These are phyloP conservation scores for Bonia amplexicaulis DNA, from an alignment of 176 grass and related monocot genomes.

Conservation along the genomic window DNA sequence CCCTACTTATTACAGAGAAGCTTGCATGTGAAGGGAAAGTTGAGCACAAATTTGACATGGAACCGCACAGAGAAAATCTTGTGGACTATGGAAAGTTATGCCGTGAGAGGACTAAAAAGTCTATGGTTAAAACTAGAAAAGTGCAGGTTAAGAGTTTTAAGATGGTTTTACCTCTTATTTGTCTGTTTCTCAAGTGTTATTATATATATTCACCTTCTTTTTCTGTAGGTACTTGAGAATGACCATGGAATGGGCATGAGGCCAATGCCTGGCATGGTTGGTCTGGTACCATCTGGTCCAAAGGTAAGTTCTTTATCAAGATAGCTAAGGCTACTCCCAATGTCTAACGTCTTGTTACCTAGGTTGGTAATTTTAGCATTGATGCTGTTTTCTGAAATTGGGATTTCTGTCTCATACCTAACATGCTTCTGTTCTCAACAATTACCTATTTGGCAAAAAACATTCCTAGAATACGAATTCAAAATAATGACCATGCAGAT, in stretches of 20 bases:
- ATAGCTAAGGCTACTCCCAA: neutral
- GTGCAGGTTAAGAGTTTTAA: conserved; percentile 50
- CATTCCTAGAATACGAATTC: neutral
- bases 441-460: neutral
- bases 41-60: conserved; percentile 87
- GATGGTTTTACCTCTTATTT: neutral
- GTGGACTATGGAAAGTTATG: conserved; percentile 76
- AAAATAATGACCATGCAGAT: neutral
- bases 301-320: conserved; percentile 38
- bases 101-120: conserved; percentile 71
- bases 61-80: conserved; percentile 86
- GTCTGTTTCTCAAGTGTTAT: neutral
- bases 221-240: conserved; percentile 60
- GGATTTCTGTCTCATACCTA: neutral
- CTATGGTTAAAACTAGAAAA: conserved; percentile 70
- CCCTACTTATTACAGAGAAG: conserved; percentile 37
- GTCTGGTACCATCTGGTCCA: conserved; percentile 47
- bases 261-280: conserved; percentile 67
- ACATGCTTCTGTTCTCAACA: neutral
- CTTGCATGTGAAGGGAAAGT: conserved; percentile 75
- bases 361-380: neutral
- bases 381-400: neutral
- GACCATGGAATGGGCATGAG: conserved; percentile 74
- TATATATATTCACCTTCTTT: neutral
- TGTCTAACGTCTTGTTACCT: neutral